Conservation (phyloP, 2,329 filamentous ascomycete genomes). For the Magnaporthiopsis incrustans region DNA sequence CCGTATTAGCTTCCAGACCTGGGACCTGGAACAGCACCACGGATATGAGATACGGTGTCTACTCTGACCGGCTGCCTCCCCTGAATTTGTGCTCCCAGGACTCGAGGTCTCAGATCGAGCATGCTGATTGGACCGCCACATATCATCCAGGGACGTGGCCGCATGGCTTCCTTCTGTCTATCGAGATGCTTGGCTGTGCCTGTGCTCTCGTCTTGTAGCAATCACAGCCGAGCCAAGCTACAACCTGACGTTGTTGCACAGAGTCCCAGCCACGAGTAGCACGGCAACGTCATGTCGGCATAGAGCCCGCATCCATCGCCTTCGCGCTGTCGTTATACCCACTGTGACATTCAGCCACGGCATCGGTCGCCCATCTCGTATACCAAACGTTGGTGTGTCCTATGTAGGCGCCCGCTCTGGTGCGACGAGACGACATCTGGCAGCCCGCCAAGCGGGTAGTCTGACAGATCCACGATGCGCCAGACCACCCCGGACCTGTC, state of each 20-base stretch:
- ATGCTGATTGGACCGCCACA: neutral
- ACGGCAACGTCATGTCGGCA: neutral
- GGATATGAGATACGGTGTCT: neutral
- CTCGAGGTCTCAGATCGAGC: neutral
- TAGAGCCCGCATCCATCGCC: neutral
- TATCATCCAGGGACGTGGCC: neutral
- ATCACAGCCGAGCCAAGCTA: neutral
- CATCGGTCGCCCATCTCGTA: neutral
- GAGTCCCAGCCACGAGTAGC: neutral
- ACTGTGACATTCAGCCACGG: neutral
- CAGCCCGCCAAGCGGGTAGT: constrained; percentile 1
- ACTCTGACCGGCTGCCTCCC: neutral
- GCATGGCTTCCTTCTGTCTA: neutral
- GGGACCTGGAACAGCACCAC: neutral
- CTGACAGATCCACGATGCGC: constrained; percentile 7
- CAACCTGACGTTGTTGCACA: neutral
- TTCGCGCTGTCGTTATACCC: neutral
- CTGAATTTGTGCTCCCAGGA: neutral
- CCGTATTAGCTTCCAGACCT: neutral
- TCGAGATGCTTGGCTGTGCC: neutral
- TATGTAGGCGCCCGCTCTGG: neutral
- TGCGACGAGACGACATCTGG: neutral
- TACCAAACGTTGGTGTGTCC: neutral
- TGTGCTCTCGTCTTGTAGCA: neutral
- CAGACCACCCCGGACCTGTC: constrained; percentile 5